Conservation (phyloP, 2,329 filamentous ascomycete species). For the Elsinoe australis region DNA sequence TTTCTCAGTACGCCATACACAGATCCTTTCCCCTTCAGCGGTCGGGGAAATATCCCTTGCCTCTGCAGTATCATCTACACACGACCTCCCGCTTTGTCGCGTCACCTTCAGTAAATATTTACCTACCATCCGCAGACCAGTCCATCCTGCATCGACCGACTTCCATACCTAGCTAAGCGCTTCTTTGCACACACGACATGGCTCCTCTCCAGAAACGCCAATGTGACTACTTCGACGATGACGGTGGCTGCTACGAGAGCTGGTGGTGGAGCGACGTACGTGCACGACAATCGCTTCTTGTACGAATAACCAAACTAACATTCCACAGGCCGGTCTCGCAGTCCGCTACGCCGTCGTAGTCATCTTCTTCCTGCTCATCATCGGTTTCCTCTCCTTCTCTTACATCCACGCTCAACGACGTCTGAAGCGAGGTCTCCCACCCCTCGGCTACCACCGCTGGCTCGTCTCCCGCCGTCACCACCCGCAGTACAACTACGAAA, state of each 20-base stretch:
- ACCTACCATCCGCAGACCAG: no score
- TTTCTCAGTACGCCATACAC: conserved; percentile 10
- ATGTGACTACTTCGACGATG: conserved; percentile 5
- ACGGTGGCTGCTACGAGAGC: conserved; percentile 12
- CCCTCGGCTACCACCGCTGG: conserved; percentile 60
- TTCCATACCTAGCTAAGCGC: background rate
- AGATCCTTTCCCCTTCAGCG: conserved; percentile 9
- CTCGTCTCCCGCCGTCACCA: conserved; percentile 25
- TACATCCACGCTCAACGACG: conserved; percentile 63
- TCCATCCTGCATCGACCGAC: background rate
- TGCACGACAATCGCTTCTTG: no score
- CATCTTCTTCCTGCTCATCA: conserved; percentile 50
- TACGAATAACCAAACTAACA: conserved; percentile 10
- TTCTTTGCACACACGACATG: conserved; percentile 1
- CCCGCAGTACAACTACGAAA: conserved; percentile 21
- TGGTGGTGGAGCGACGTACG: conserved; percentile 18
- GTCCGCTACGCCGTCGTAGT: conserved; percentile 66
- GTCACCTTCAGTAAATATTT: no score
- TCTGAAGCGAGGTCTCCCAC: conserved; percentile 56
- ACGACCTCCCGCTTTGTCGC: background rate
- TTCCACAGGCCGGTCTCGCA: conserved; percentile 11
- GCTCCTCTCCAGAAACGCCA: conserved; percentile 8
- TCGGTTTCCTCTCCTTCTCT: conserved; percentile 58
- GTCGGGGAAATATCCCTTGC: conserved; percentile 6
- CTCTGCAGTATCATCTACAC: conserved; percentile 1